Evolutionary conservation across 441 rosid genomes (phyloP).

Genomic region (Erodium chrysanthum): DNA sequence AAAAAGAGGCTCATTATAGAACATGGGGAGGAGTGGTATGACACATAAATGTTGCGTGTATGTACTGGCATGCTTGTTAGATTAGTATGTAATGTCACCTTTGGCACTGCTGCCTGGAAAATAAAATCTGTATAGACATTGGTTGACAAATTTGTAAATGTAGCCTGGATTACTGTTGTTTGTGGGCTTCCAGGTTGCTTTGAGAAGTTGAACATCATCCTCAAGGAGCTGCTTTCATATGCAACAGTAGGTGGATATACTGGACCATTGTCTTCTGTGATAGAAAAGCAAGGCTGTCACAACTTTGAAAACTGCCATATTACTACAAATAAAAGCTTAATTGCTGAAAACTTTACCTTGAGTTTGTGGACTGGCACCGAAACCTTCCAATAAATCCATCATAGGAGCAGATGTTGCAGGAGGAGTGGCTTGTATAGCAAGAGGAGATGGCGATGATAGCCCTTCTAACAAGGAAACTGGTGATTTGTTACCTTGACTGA

Average conservation of each 20-base stretch:
- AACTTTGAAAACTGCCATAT: not conserved
- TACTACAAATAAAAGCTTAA: not conserved
- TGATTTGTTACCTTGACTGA: slow-evolving; percentile 31
- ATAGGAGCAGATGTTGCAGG: slow-evolving; percentile 37
- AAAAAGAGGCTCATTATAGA: not conserved
- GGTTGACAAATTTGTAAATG: slow-evolving; percentile 64
- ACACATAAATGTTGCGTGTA: not conserved
- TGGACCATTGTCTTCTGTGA: slow-evolving; percentile 70
- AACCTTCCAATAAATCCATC: slow-evolving; percentile 82
- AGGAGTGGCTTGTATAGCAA: slow-evolving; percentile 30
- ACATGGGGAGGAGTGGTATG: too few species aligned
- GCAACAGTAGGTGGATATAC: slow-evolving; percentile 68
- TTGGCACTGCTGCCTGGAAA: slow-evolving; percentile 98
- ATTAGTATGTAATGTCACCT: slow-evolving; percentile 41
- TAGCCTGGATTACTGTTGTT: slow-evolving; percentile 54
- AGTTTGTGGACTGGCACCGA: slow-evolving; percentile 47
- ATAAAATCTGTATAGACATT: slow-evolving; percentile 59
- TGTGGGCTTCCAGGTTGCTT: slow-evolving; percentile 71
- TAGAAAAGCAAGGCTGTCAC: slow-evolving; percentile 19
- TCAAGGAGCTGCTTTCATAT: slow-evolving; percentile 74
- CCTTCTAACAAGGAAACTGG: slow-evolving; percentile 35
- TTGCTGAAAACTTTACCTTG: slow-evolving; percentile 36
- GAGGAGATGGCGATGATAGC: slow-evolving; percentile 37
- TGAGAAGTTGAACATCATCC: slow-evolving; percentile 67
- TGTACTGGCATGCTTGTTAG: not conserved